phyloP scores from a whole-genome alignment of 768 basidiomycete species.

The Agaricus subrufescens region DNA sequence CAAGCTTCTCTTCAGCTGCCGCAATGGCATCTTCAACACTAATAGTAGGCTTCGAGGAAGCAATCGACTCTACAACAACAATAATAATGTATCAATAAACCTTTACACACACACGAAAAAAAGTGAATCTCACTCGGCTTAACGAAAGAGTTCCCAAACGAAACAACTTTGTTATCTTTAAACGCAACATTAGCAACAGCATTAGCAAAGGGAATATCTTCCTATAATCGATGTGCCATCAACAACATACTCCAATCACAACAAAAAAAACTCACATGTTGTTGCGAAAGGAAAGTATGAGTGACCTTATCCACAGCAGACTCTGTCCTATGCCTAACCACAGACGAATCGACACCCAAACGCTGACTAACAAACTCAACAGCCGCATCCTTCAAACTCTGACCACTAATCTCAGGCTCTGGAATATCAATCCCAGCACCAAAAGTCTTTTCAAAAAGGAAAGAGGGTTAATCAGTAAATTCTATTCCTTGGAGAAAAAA shows the following conservation, averaged over 20 bases:
- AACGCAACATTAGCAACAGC: constrained; percentile 35
- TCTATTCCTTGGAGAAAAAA: too few species aligned
- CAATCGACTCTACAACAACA: constrained; percentile 23
- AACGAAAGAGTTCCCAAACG: constrained; percentile 29
- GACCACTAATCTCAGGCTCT: constrained; percentile 15
- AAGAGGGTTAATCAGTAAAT: too few species aligned
- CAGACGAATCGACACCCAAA: constrained; percentile 18
- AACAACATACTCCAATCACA: not conserved
- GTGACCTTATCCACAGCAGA: constrained; percentile 16
- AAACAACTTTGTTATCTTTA: constrained; percentile 25
- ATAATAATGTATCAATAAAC: constrained; percentile 27
- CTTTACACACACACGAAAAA: constrained; percentile 19
- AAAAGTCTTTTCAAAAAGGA: constrained; percentile 17
- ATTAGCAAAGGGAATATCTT: constrained; percentile 31
- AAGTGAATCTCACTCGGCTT: constrained; percentile 12
- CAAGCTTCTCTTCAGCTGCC: constrained; percentile 29
- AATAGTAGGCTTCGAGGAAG: constrained; percentile 34
- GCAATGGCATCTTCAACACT: constrained; percentile 30
- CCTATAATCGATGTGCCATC: constrained; percentile 14
- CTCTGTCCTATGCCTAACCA: constrained; percentile 17
- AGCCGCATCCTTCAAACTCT: constrained; percentile 23
- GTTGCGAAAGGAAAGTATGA: constrained; percentile 27
- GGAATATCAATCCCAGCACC: constrained; percentile 22
- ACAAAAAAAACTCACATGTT: constrained; percentile 16
- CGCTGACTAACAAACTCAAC: constrained; percentile 20